Evolutionary conservation across 257 asterid genomes (phyloP).

Genomic region (Jaltomata sinuosa): DNA sequence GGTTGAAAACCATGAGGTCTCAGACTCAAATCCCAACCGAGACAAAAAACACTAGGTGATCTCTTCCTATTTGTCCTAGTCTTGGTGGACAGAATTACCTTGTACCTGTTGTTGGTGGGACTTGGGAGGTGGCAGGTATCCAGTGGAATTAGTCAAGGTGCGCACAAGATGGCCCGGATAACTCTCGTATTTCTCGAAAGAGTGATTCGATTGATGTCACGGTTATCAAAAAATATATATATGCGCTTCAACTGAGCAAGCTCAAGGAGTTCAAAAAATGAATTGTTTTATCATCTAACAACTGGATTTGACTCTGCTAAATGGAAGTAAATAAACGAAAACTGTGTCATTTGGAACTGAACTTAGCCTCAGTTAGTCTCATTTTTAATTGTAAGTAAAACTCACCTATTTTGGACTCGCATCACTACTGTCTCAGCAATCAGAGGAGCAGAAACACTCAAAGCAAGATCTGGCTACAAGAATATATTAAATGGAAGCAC

Average conservation of each 20-base stretch:
- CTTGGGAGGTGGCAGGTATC: too few relatives aligned
- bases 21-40: too few relatives aligned
- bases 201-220: too few relatives aligned
- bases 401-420: not conserved
- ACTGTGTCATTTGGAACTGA: not conserved
- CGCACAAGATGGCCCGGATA: too few relatives aligned
- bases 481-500: constrained; percentile 53
- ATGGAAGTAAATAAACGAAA: not conserved
- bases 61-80: too few relatives aligned
- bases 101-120: too few relatives aligned
- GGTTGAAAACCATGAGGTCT: too few relatives aligned
- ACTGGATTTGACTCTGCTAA: not conserved
- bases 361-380: not conserved
- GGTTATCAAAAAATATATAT: too few relatives aligned
- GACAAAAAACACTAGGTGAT: too few relatives aligned
- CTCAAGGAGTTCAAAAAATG: not conserved
- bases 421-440: constrained; percentile 43
- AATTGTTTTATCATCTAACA: not conserved
- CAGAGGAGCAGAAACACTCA: constrained; percentile 78
- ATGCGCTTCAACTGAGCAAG: not conserved
- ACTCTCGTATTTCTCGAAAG: too few relatives aligned
- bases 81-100: too few relatives aligned
- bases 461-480: constrained; percentile 54
- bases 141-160: too few relatives aligned
- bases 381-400: not conserved